phyloP scores from a whole-genome alignment of 2,329 filamentous ascomycete genomes.

The Fusarium sp. region DNA sequence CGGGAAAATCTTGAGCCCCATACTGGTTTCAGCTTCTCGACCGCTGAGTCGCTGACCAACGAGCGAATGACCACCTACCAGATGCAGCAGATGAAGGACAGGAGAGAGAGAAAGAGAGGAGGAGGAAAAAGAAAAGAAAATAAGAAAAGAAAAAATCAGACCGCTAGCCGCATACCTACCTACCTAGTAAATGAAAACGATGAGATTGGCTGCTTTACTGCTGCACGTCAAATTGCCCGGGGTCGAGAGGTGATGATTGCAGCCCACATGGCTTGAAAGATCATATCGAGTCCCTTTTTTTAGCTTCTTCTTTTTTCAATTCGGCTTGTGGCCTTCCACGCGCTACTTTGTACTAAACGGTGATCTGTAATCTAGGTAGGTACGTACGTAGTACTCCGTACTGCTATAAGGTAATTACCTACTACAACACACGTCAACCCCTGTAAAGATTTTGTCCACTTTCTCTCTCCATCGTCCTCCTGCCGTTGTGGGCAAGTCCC shows the following conservation, averaged over 20 bases:
- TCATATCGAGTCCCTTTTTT: constrained; percentile 38
- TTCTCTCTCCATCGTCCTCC: constrained; percentile 19
- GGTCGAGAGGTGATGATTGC: constrained; percentile 27
- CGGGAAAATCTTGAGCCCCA: constrained; percentile 23
- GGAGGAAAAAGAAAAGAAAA: constrained; percentile 4
- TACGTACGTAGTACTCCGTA: too few relatives aligned
- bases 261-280: constrained; percentile 25
- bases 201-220: constrained; percentile 29
- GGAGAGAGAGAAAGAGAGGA: neutral
- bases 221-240: constrained; percentile 48
- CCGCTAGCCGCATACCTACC: neutral
- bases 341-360: constrained; percentile 7
- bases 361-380: constrained; percentile 12
- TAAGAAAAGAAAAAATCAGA: constrained; percentile 9
- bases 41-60: constrained; percentile 9
- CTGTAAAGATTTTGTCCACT: constrained; percentile 10
- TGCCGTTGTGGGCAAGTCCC: constrained; percentile 31
- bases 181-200: constrained; percentile 10
- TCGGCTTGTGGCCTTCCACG: constrained; percentile 18
- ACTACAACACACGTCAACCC: constrained; percentile 5
- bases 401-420: neutral
- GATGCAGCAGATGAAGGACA: constrained; percentile 13
- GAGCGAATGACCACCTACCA: constrained; percentile 10
- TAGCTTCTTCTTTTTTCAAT: constrained; percentile 30
- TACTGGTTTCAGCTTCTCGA: constrained; percentile 40